Evolutionary conservation across 192 early-diverging fungal species (phyloP), one percentile per base, ranked within the genome.

Genomic region (Globomyces pollinis-pini): DNA sequence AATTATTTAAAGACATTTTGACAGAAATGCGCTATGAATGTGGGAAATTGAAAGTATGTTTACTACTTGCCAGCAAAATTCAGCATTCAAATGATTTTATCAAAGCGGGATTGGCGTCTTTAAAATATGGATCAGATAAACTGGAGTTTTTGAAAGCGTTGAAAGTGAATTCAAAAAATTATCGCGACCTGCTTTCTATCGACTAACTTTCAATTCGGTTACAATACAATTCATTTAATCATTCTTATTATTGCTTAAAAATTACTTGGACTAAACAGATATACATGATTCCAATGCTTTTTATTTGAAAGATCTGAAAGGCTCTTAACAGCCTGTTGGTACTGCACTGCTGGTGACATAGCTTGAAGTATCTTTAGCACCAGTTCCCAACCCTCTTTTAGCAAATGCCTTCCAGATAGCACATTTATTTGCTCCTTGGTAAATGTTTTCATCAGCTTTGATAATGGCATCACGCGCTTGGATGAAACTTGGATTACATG

Each of bases 381-480:
- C 59, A 34, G 56, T 41, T 20, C 73, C 73, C 34, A 74, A 26
- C 13, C 73, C 73, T 31, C 73, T 51, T 42, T 74, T 74, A 32
- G 73, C 73, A 51, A 74, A 74, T 2, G 60, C 73, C 15, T 74
- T 74, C 66, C 56, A 66, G 31, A 74, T 73, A 16, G 23, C 34
- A 43, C 73, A 74, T 52, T 63, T 32, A 54, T 69, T 62, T 50
- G 52, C 52, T 15, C 64, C 64, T 16, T 52, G 58, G 20, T 54
- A 62, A 54, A 8, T 21, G 39, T 42, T 44, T 9, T 60, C 5
- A 18, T 73, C 61, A 31, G 73, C 73, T 38, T 31, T 16, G 20
- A 74, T 21, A 35, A 74, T 58, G 5, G 73, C 73, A 58, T 74
- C 63, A 36, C 73, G 35, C 23, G 73, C 73, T 26, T 51, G 31